A percentile compares a stretch with the other conserved stretches of the same genome.
These are phyloP conservation scores for Plasmodium adleri DNA, from an alignment of 169 alveolate genomes.

Conservation along the genomic window DNA sequence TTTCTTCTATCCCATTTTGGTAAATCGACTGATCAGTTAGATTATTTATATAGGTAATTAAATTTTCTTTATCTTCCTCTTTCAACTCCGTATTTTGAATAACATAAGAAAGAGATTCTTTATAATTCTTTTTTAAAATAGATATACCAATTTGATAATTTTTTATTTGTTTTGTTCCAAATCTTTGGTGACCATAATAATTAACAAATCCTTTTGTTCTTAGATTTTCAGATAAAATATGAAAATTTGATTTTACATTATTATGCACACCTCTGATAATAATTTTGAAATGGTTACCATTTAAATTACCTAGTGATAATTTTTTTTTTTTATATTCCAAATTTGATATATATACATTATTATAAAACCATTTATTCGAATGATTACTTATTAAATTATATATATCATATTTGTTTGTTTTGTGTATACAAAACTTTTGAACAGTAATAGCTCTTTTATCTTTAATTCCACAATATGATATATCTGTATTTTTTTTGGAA, in stretches of 20 bases:
- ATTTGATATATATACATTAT: conserved; percentile 88
- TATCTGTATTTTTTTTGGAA: conserved; percentile 87
- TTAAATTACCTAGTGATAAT: conserved; percentile 91
- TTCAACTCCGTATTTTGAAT: conserved; percentile 79
- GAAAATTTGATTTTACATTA: conserved; percentile 57
- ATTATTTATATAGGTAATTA: conserved; percentile 20
- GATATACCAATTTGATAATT: conserved; percentile 93
- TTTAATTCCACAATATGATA: conserved; percentile 93
- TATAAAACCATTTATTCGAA: conserved; percentile 77
- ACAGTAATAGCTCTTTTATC: conserved; percentile 96
- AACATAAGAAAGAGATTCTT: conserved; percentile 81
- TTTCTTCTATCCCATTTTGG: neutral
- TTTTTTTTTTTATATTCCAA: conserved; percentile 87
- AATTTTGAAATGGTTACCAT: conserved; percentile 93
- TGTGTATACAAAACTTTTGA: conserved; percentile 85
- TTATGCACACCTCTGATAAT: conserved; percentile 88
- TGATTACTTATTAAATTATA: conserved; percentile 80
- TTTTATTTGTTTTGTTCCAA: conserved; percentile 91
- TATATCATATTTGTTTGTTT: conserved; percentile 81
- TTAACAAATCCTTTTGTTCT: conserved; percentile 92
- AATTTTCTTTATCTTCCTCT: conserved; percentile 24
- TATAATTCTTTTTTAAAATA: conserved; percentile 87
- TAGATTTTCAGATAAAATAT: conserved; percentile 83
- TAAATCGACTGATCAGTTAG: neutral
- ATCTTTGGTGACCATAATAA: conserved; percentile 95